Base-by-base conservation (phyloP, 768 basidiomycete species). In the Phallus indusiatus region DNA sequence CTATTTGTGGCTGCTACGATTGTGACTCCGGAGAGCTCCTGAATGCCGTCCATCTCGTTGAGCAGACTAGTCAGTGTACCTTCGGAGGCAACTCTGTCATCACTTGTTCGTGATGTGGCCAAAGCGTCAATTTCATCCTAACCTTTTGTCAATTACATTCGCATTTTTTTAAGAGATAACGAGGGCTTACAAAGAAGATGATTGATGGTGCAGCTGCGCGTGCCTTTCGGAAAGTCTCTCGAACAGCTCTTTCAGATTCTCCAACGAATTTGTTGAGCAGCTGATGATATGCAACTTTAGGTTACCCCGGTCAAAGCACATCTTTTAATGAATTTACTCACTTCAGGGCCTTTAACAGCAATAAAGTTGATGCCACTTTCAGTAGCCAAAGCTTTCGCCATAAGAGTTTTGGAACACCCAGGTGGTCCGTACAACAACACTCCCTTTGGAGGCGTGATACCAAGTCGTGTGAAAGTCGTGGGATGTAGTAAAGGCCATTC, bases 41-140 rank as follows among this genome's bases (percentile, higher is more conserved):
- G 91, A 0, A 98, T 89, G 18, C 96, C 96, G 67, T 98, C 96
- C 93, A 98, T 98, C 69, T 99, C 96, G 67, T 95, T 98, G 58
- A 99, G 70, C 12, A 99, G 76, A 61, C 85, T 95, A 1, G 94
- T 94, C 8, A 99, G 78, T 12, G 97, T 92, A 8, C 96, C 94
- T 64, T 91, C 88, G 64, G 93, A 88, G 0, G 83, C 77, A 47
- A 84, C 83, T 1, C 74, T 72, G 16, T 83, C 80, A 49, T 83
- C 81, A 1, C 81, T 78, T 0, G 78, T 76, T 34, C 96, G 82
- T 0, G 91, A 85, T 0, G 84, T 82, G 1, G 90, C 94, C 1
- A 99, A 78, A 0, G 94, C 94, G 67, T 99, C 96, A 55, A 99
- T 90, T 70, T 99, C 96, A 68, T 99, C 96, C 95, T 97, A 66